Base-by-base conservation (phyloP, 257 asterid genomes). In the Solanum chilense region DNA sequence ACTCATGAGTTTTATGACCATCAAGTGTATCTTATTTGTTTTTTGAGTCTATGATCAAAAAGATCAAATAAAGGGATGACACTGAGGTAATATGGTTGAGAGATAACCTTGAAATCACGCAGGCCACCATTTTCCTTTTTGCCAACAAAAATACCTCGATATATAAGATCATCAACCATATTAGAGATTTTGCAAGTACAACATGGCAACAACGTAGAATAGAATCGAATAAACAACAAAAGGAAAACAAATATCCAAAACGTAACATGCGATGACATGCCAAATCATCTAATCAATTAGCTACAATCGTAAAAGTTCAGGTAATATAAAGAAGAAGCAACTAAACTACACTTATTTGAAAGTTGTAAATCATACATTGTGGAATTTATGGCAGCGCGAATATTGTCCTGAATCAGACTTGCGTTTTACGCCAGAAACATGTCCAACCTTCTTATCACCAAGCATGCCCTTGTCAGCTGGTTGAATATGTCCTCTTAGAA, bases 341-440 rank as follows among this genome's bases (percentile, higher is more conserved):
- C 23, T 76, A 42, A 42, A 42, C 9, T 0, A 42, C 14, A 25
- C 64, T 6, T 14, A 44, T 27, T 77, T 77, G 15, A 77, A 73
- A 18, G 47, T 12, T 73, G 25, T 33, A 77, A 14, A 77, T 44
- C 84, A 77, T 25, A 77, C 62, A 15, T 44, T 78, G 23, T 14
- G 1, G 64, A 44, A 44, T 25, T 78, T 27, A 45, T 4, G 5
- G 23, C 64, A 16, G 16, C 4, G 16, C 12, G 41, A 44, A 25
- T 44, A 25, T 78, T 25, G 4, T 45, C 10, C 84, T 23, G 8
- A n/a, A 21, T 95, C 98, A 95, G 93, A 89, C 98, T 92, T 91
- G 86, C 94, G 23, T 69, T 69, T 69, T 14, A 14, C 3, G 12
- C 75, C 75, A 23, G 18, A 29, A 27, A 68, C 14, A 68, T 68